A percentile compares a stretch with the other conserved stretches of the same genome.
These are phyloP conservation scores for Fraxinus excelsior DNA, from an alignment of 257 asterid species.

Conservation along the genomic window DNA sequence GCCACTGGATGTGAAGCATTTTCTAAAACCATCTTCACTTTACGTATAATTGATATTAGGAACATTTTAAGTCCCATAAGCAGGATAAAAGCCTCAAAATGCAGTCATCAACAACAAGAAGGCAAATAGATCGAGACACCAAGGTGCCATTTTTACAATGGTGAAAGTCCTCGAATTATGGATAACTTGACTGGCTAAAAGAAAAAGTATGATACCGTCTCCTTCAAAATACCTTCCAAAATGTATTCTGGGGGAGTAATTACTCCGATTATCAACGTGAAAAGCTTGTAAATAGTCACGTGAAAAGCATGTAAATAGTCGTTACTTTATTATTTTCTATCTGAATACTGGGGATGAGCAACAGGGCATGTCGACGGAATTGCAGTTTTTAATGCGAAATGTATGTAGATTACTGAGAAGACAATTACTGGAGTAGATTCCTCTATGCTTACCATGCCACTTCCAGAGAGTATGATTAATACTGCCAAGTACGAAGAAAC, in stretches of 20 bases:
- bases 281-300: constrained; percentile 41
- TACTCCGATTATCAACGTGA: constrained; percentile 59
- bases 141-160: constrained; percentile 64
- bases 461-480: constrained; percentile 52
- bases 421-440: constrained; percentile 54
- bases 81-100: neutral
- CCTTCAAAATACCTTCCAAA: constrained; percentile 56
- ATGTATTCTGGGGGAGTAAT: constrained; percentile 64
- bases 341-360: constrained; percentile 57
- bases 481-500: constrained; percentile 52
- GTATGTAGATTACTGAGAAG: constrained; percentile 67
- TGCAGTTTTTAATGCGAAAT: constrained; percentile 57
- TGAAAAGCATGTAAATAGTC: constrained; percentile 39
- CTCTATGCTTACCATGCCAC: constrained; percentile 64
- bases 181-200: constrained; percentile 65
- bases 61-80: neutral
- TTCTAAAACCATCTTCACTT: no score
- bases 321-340: constrained; percentile 33
- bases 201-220: constrained; percentile 48
- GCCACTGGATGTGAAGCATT: no score
- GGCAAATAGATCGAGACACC: constrained; percentile 77
- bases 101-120: constrained; percentile 42
- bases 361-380: constrained; percentile 44
- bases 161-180: constrained; percentile 75
- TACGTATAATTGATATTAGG: neutral